Conservation (phyloP, 1,284 basidiomycete species). For the Cutaneotrichosporon spelunceum region DNA sequence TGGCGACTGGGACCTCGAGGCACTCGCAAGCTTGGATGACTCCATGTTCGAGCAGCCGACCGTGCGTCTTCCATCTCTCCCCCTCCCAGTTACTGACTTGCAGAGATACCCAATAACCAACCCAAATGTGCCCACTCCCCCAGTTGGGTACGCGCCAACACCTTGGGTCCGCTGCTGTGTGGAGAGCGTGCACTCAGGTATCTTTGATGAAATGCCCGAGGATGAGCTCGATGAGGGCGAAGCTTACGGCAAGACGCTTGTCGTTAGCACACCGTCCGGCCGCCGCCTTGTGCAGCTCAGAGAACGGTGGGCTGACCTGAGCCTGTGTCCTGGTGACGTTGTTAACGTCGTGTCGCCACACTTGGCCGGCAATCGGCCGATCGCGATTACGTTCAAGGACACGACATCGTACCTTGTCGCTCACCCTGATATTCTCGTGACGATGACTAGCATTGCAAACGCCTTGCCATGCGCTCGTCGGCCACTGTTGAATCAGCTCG, state of each 20-base stretch:
- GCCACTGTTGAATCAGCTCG: constrained; percentile 68
- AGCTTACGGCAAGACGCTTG: constrained; percentile 36
- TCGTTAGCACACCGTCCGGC: constrained; percentile 23
- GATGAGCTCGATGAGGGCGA: constrained; percentile 10
- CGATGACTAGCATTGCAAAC: constrained; percentile 79
- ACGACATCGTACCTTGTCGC: constrained; percentile 60
- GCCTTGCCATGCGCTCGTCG: constrained; percentile 76
- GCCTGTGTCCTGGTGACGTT: constrained; percentile 60
- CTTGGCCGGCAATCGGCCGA: constrained; percentile 27
- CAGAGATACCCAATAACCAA: constrained; percentile 40
- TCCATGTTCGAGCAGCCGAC: constrained; percentile 20
- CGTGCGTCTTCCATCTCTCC: constrained; percentile 16
- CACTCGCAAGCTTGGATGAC: constrained; percentile 37
- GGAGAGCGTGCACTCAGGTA: constrained; percentile 29
- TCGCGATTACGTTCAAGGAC: constrained; percentile 43
- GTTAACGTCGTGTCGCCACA: constrained; percentile 64
- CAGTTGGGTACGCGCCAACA: constrained; percentile 31
- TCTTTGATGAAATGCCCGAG: constrained; percentile 15
- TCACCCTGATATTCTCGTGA: constrained; percentile 84
- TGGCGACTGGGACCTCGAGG: constrained; percentile 41
- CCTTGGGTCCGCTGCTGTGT: constrained; percentile 41
- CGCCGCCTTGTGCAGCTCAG: constrained; percentile 41
- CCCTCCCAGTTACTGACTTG: constrained; percentile 4
- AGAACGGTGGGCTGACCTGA: constrained; percentile 46
- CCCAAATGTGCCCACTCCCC: constrained; percentile 35